These are phyloP conservation scores for Albatrellus sp. DNA, from an alignment of 1,284 basidiomycete species.

Conservation along the genomic window DNA sequence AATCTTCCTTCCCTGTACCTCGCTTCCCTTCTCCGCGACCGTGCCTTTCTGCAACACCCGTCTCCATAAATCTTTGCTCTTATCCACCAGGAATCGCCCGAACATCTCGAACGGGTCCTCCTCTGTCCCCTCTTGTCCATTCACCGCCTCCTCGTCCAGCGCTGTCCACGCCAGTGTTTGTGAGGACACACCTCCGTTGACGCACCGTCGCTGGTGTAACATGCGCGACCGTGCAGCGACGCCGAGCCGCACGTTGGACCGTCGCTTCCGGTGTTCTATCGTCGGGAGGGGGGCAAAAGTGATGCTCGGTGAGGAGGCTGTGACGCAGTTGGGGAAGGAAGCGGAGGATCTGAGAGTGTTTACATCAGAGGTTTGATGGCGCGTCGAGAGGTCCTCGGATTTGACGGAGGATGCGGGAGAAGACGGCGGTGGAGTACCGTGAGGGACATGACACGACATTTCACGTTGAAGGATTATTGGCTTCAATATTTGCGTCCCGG, in stretches of 20 bases:
- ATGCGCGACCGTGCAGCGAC: conserved; percentile 47
- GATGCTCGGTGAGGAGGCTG: conserved; percentile 22
- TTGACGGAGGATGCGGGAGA: conserved; percentile 7
- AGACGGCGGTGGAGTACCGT: conserved; percentile 1
- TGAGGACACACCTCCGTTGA: neutral
- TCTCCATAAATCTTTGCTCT: conserved; percentile 11
- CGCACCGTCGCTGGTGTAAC: conserved; percentile 22
- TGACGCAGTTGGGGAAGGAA: conserved; percentile 9
- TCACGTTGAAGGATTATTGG: conserved; percentile 4
- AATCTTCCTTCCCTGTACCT: neutral
- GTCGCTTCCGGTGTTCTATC: conserved; percentile 39
- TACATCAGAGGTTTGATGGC: neutral
- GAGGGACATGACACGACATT: neutral
- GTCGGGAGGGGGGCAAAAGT: conserved; percentile 57
- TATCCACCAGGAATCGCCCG: conserved; percentile 9
- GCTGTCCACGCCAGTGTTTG: conserved; percentile 7
- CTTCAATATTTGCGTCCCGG: neutral
- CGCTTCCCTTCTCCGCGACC: neutral
- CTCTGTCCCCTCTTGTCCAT: conserved; percentile 2
- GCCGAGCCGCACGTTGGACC: conserved; percentile 45
- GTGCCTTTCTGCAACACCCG: conserved; percentile 8
- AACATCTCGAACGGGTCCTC: conserved; percentile 13
- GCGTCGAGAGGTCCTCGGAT: conserved; percentile 2
- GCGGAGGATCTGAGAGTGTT: conserved; percentile 4
- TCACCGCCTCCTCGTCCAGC: conserved; percentile 3